Percentiles rank a stretch among this genome's conserved stretches.
Conservation (phyloP, 352 stramenopile genomes). For the Peronospora farinosa region DNA sequence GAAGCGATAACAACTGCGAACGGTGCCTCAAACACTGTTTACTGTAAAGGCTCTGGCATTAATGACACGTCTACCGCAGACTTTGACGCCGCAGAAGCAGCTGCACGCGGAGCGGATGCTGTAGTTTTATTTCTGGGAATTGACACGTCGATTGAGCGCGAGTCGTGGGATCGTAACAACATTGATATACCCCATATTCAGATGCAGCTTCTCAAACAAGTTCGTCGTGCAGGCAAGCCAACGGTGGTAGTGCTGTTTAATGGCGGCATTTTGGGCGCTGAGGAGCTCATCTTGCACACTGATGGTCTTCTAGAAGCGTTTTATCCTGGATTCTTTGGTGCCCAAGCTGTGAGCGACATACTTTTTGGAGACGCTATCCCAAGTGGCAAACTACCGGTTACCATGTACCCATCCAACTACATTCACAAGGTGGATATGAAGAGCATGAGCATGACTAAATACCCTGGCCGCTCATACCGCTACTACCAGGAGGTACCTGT, state of each 20-base stretch:
- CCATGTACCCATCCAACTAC: slow-evolving; percentile 82
- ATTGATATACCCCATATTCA: slow-evolving; percentile 71
- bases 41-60: slow-evolving; percentile 44
- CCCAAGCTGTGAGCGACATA: slow-evolving; percentile 69
- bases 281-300: slow-evolving; percentile 59
- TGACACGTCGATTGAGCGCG: slow-evolving; percentile 71
- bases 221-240: slow-evolving; percentile 51
- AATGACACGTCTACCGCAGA: slow-evolving; percentile 55
- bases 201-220: slow-evolving; percentile 58
- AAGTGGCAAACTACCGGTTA: slow-evolving; percentile 78
- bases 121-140: slow-evolving; percentile 83
- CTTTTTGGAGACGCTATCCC: slow-evolving; percentile 81
- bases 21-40: slow-evolving; percentile 33
- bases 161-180: slow-evolving; percentile 65
- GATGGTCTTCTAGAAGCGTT: slow-evolving; percentile 73
- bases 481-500: slow-evolving; percentile 88
- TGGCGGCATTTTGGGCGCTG: slow-evolving; percentile 73
- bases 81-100: slow-evolving; percentile 45
- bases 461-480: slow-evolving; percentile 86
- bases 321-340: slow-evolving; percentile 79
- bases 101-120: slow-evolving; percentile 34
- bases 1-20: slow-evolving; percentile 51
- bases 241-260: slow-evolving; percentile 87
- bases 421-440: slow-evolving; percentile 69
- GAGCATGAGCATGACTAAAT: slow-evolving; percentile 88